phyloP scores from a whole-genome alignment of 75 land plant species.

The Selaginella moellendorffii region DNA sequence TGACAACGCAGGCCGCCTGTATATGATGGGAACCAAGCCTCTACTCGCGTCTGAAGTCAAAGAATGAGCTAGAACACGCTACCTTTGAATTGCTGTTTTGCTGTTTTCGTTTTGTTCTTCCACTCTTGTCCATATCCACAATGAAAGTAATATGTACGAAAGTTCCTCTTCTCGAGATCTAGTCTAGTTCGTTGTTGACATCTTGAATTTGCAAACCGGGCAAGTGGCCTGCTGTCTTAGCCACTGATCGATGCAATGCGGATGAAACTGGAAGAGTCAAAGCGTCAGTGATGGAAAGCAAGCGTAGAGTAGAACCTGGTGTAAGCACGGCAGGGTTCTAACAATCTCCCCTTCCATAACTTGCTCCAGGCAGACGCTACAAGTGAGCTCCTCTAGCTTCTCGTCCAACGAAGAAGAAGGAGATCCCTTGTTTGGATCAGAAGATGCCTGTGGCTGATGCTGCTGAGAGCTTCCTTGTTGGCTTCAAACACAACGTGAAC shows the following conservation, averaged over 20 bases:
- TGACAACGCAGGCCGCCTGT: not conserved
- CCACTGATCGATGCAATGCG: constrained; percentile 84
- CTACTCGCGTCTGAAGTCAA: not conserved
- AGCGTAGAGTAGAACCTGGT: constrained; percentile 47
- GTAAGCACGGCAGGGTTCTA: constrained; percentile 80
- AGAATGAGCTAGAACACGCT: not conserved
- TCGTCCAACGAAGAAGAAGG: not conserved
- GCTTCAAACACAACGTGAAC: too few species aligned
- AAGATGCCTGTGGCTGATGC: not conserved
- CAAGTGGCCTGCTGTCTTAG: constrained; percentile 87
- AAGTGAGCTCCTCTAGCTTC: constrained; percentile 62
- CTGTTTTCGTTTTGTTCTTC: too few species aligned
- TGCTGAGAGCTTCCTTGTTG: too few species aligned
- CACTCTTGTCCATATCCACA: not conserved
- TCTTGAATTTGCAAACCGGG: constrained; percentile 66
- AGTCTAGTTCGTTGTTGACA: not conserved
- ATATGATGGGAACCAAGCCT: not conserved
- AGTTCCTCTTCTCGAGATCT: too few species aligned
- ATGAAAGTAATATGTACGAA: too few species aligned
- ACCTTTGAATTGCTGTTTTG: too few species aligned
- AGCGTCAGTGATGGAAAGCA: not conserved
- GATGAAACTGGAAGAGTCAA: constrained; percentile 46
- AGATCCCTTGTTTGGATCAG: not conserved
- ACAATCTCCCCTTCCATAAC: constrained; percentile 62
- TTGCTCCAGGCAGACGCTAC: constrained; percentile 91